Base-by-base conservation (phyloP, 208 protist genomes). In the Crithidia fasciculata region DNA sequence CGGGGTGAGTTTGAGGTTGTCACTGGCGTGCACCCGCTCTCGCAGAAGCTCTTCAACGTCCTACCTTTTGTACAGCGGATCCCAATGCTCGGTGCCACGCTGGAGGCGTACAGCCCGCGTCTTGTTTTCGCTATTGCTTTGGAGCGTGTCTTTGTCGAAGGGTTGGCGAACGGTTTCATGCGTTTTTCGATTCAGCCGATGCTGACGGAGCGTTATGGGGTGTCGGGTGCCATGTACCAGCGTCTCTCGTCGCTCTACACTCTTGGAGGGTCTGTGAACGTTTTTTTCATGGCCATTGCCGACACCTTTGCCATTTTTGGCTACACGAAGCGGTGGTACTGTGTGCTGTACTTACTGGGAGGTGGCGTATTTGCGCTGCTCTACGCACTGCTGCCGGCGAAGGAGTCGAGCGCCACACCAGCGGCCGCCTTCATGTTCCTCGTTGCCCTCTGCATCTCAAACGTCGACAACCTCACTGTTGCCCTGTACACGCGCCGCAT, bases 281-380 rank as follows among this genome's bases (percentile, higher is more conserved):
- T 88, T 50, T 73, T 92, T 55, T 79, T 80, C 57, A 89, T 82
- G 16, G 78, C 85, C 54, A 62, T 93, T 37, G 84, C 80, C 19
- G 90, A 93, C 71, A 82, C 78, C 50, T 86, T 93, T 49, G 76
- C 84, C 19, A 63, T 93, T 39, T 83, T 90, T 37, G 84, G 85
- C 18, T 95, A 93, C 79, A 86, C 83, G 19, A 93, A 92, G 83
- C 83, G 88, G 10, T 95, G 86, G 86, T 91, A 90, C 85, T 72
- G 81, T 55, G 69, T 84, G 47, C 6, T 84, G 4, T 93, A 82
- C 8, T 72, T 76, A 41, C 13, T 93, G 13, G 15, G 85, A 37
- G 82, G 86, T 10, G 69, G 63, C 12, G 76, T 65, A 13, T 80
- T 87, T 52, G 84, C 80, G 44, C 57, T 93, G 40, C 78, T 72